Base-by-base conservation (phyloP, 495 filamentous ascomycete genomes). In the Hypoxylon intermedium region DNA sequence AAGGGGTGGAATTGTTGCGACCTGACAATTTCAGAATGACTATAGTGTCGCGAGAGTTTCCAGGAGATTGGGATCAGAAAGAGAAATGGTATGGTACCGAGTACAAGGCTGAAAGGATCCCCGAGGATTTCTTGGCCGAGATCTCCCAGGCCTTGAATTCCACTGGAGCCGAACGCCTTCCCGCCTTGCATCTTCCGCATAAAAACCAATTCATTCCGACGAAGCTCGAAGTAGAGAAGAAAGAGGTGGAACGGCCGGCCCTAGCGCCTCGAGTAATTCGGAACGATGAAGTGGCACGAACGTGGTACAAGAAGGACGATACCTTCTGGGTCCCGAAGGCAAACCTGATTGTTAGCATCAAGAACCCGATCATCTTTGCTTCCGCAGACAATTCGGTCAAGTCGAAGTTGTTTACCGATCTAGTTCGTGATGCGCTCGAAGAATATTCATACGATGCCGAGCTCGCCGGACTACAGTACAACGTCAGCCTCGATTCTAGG, bases 241-340 rank as follows among this genome's bases (percentile, higher is more conserved):
- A 91, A 73, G 91, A 94, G 30, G 83, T 91, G 18, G 79, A 85
- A 44, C 83, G 89, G 65, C 89, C 91, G 9, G 76, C 85, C 3
- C 84, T 89, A 53, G 79, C 85, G 12, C 94, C 94, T 0, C 89
- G 87, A 65, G 83, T 99, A 28, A 89, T 99, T 55, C 88, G 93
- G 59, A 91, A 95, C 66, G 94, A 97, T 60, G 83, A 89, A 15
- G 75, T 85, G 6, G 85, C 89, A 1, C 86, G 94, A 24, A 85
- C 90, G n/a, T 99, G 94, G 94, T 97, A 85, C 75, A 99, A 99
- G 82, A 98, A 98, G 75, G 94, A 99, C 64, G 94, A 99, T 65
- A 90, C 86, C 0, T 99, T 97, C 76, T 99, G 94, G 94, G 94
- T 99, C 3, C 94, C 94, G 1, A 97, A 96, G 72, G 94, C 87